Percentiles rank a stretch among this genome's conserved stretches.
Evolutionary conservation across 345 rosid species (phyloP).

Genomic region (Citrus inodora): DNA sequence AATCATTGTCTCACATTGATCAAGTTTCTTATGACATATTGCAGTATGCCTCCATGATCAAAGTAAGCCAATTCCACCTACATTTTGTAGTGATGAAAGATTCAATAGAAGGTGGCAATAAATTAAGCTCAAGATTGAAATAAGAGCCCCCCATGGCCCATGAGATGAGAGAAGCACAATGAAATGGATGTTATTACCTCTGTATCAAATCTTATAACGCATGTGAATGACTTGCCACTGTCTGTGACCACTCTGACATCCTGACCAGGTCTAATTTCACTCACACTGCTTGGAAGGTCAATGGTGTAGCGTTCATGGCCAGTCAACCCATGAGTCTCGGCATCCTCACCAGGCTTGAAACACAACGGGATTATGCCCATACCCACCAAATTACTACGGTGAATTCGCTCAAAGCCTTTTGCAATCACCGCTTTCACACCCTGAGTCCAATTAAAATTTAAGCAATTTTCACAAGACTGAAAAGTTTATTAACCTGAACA

Average conservation of each 20-base stretch:
- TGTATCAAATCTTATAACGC: constrained; percentile 68
- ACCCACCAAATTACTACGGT: constrained; percentile 84
- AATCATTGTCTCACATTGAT: constrained; percentile 32
- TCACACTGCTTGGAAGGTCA: constrained; percentile 54
- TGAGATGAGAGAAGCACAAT: not conserved
- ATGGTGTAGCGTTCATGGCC: constrained; percentile 79
- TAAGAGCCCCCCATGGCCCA: not conserved
- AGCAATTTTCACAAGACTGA: not conserved
- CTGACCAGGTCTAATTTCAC: constrained; percentile 81
- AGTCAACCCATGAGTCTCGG: constrained; percentile 68
- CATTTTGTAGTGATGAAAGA: not conserved
- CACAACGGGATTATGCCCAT: constrained; percentile 86
- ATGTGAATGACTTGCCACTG: constrained; percentile 70
- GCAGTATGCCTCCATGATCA: constrained; percentile 60
- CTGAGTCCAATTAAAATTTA: constrained; percentile 32
- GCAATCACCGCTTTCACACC: constrained; percentile 92
- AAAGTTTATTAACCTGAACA: not conserved
- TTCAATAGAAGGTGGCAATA: not conserved
- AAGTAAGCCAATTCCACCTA: constrained; percentile 62
- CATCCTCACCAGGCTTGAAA: constrained; percentile 84
- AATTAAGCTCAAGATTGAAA: not conserved
- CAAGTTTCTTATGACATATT: constrained; percentile 59
- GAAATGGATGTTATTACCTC: constrained; percentile 45
- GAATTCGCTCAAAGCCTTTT: constrained; percentile 88
- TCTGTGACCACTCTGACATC: constrained; percentile 67